phyloP scores from a whole-genome alignment of 352 stramenopile genomes.

The Pythium coloratum region DNA sequence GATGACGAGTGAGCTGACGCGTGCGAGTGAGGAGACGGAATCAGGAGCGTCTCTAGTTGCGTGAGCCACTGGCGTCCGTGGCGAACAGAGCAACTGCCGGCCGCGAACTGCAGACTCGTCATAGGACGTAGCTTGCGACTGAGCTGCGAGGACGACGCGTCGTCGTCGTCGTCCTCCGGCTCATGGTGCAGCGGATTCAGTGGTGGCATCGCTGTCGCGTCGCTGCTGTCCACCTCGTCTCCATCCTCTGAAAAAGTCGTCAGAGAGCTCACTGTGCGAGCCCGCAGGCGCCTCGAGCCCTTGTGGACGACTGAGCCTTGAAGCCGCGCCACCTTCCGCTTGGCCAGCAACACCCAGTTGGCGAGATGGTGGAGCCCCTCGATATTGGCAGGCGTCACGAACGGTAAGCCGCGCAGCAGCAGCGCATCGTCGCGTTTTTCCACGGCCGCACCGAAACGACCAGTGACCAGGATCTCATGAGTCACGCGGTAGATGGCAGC shows the following conservation, averaged over 20 bases:
- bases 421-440: constrained; percentile 32
- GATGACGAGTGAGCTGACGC: background rate
- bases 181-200: constrained; percentile 23
- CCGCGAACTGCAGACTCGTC: constrained; percentile 78
- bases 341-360: constrained; percentile 80
- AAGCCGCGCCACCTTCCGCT: constrained; percentile 65
- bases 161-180: constrained; percentile 26
- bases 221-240: constrained; percentile 2
- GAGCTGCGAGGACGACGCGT: constrained; percentile 40
- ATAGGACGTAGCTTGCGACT: constrained; percentile 78
- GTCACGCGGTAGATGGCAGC: constrained; percentile 46
- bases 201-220: constrained; percentile 7
- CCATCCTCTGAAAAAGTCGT: constrained; percentile 40
- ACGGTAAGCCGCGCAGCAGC: constrained; percentile 21
- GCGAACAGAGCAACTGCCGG: constrained; percentile 48
- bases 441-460: constrained; percentile 38
- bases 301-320: constrained; percentile 40
- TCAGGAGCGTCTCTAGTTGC: constrained; percentile 72
- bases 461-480: constrained; percentile 46
- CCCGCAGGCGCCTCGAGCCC: constrained; percentile 24
- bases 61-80: constrained; percentile 67
- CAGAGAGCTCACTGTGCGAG: constrained; percentile 49
- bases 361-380: constrained; percentile 71
- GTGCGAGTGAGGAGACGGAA: constrained; percentile 17
- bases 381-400: constrained; percentile 63